Conservation (phyloP, 1,284 basidiomycete genomes). For the Ustilago xerochloae region DNA sequence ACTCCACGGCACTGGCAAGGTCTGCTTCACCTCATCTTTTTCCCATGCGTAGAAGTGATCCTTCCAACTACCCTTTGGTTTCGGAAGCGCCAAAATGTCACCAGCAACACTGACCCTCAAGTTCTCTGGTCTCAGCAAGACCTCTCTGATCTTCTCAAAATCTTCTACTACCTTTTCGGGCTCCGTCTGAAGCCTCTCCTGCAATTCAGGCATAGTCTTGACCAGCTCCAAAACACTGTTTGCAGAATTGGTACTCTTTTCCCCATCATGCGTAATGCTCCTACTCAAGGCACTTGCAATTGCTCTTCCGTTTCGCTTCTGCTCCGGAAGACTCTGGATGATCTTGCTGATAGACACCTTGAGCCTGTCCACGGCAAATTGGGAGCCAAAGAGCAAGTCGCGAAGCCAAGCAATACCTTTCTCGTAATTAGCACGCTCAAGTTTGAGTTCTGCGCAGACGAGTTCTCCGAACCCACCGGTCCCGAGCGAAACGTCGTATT, state of each 20-base stretch:
- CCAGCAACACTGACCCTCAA: constrained; percentile 89
- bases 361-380: constrained; percentile 88
- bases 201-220: constrained; percentile 82
- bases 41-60: constrained; percentile 24
- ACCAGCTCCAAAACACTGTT: constrained; percentile 80
- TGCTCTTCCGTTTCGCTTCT: constrained; percentile 88
- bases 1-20: constrained; percentile 79
- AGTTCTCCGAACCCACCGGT: constrained; percentile 78
- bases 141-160: constrained; percentile 54
- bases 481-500: constrained; percentile 83
- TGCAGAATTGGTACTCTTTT: constrained; percentile 79
- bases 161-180: constrained; percentile 53
- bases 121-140: constrained; percentile 75
- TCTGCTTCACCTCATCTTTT: constrained; percentile 11
- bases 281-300: constrained; percentile 81
- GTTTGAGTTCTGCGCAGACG: constrained; percentile 76
- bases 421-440: constrained; percentile 84
- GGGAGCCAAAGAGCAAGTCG: constrained; percentile 84
- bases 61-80: constrained; percentile 73
- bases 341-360: constrained; percentile 88
- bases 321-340: constrained; percentile 88
- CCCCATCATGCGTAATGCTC: constrained; percentile 76
- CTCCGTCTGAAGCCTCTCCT: constrained; percentile 73
- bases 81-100: constrained; percentile 78
- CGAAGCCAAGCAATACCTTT: constrained; percentile 86